Evolutionary conservation across 2,329 filamentous ascomycete species (phyloP), one percentile per base, ranked within the genome.

Genomic region (Fusarium sambucinum): DNA sequence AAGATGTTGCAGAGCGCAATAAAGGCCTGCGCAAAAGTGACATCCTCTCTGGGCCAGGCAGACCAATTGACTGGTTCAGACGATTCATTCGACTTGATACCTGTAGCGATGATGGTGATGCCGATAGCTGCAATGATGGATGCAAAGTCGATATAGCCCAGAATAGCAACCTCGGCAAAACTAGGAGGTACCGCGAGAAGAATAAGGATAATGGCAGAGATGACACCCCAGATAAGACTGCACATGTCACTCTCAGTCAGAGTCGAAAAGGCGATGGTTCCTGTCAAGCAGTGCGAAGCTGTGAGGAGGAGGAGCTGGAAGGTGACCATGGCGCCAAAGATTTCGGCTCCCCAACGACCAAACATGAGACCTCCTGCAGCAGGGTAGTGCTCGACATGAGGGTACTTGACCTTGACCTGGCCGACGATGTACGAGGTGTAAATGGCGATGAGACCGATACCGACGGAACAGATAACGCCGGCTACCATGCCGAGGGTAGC

Each of bases 211-310:
- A 81, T 73, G n/a, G 77, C 78, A 6, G 79, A 80, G 16, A 80
- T 73, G 33, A 81, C 74, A 10, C 77, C 76, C 61, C 80, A 81
- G 47, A 78, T 75, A 50, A 82, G 73, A 46, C 77, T 76, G 74
- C 80, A 82, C 8, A 76, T 58, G 29, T 70, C 83, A 68, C 89
- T 83, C 4, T 84, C 77, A 1, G 87, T 89, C 42, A 92, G 78
- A 25, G 82, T 86, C 66, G 87, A 88, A 77, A 91, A 85, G 65
- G 88, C 89, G 63, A 91, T 88, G 14, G 83, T 84, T 69, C 90
- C 90, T 1, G 88, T 90, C 53, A 91, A 79, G 42, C 90, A 80
- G 76, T 92, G 90, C n/a, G 87, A 89, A 17, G 84, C 87, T 77
- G 89, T 87, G 71, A 90, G 84, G 76, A 92, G 90, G 35, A 90